phyloP scores from a whole-genome alignment of 148 eudicot species.

The Pharnaceum exiguum region DNA sequence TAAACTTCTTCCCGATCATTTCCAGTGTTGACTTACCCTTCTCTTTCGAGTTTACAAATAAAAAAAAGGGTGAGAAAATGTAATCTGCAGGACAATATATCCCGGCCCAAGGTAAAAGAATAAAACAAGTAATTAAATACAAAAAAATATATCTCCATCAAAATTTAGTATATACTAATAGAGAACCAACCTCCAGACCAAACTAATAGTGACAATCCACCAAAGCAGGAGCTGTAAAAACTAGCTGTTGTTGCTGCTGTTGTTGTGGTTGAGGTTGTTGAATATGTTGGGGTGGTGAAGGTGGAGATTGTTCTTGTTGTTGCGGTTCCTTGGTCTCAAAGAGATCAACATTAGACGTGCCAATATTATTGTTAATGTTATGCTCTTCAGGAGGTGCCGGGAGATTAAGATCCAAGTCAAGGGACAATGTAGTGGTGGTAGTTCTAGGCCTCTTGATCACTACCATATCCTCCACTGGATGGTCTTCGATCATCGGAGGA shows the following conservation, averaged over 20 bases:
- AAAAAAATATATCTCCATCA: too few species aligned
- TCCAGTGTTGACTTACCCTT: slow-evolving; percentile 16
- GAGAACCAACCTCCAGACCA: slow-evolving; percentile 18
- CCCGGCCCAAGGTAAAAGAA: background rate
- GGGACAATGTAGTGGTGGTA: background rate
- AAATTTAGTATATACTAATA: too few species aligned
- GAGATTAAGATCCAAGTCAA: slow-evolving; percentile 42
- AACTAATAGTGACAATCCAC: slow-evolving; percentile 38
- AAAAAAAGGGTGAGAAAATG: background rate
- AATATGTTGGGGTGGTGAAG: slow-evolving; percentile 9
- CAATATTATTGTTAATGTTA: background rate
- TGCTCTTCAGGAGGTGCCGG: slow-evolving; percentile 32
- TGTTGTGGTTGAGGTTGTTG: slow-evolving; percentile 9
- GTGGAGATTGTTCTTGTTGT: slow-evolving; percentile 2
- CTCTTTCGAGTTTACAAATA: slow-evolving; percentile 5
- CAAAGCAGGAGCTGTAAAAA: slow-evolving; percentile 28
- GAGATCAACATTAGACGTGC: slow-evolving; percentile 12
- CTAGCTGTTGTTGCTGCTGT: slow-evolving; percentile 21
- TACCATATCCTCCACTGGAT: slow-evolving; percentile 1
- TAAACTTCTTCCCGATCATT: slow-evolving; percentile 7
- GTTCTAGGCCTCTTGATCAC: background rate
- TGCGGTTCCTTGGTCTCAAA: slow-evolving; percentile 24
- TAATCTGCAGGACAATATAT: background rate
- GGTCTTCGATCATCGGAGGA: background rate
- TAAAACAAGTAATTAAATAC: background rate